Conservation (phyloP, 805 yeast species). For the Suhomyces pyralidae region DNA sequence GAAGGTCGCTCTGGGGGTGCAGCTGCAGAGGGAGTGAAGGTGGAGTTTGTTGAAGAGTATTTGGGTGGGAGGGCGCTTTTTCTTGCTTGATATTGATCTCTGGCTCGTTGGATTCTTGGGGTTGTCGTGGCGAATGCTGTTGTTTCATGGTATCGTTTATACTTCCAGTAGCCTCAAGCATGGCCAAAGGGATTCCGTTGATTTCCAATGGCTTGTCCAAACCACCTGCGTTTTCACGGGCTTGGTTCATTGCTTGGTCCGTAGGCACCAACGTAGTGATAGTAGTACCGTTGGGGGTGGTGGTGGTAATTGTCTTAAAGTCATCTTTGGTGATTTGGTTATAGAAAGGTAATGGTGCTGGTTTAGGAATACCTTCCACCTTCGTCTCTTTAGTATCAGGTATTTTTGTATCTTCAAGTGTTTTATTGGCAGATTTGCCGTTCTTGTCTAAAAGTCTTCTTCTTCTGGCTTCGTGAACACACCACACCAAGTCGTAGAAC, state of each 20-base stretch:
- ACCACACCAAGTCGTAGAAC: slow-evolving; percentile 90
- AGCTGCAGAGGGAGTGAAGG: slow-evolving; percentile 6
- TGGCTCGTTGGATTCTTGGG: neutral
- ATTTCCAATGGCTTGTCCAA: slow-evolving; percentile 53
- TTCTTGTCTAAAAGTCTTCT: slow-evolving; percentile 43
- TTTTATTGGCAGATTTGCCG: slow-evolving; percentile 7
- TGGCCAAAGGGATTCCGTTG: slow-evolving; percentile 64
- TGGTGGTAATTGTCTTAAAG: slow-evolving; percentile 77
- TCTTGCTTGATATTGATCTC: neutral
- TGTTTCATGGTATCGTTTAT: slow-evolving; percentile 23
- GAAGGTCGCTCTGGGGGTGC: slow-evolving; percentile 4
- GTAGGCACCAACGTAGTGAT: slow-evolving; percentile 87
- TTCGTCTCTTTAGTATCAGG: slow-evolving; percentile 6
- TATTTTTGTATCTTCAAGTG: slow-evolving; percentile 9
- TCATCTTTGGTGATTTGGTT: slow-evolving; percentile 88
- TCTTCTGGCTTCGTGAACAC: slow-evolving; percentile 90
- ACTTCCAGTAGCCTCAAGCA: slow-evolving; percentile 82
- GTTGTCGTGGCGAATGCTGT: neutral
- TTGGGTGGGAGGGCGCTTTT: neutral
- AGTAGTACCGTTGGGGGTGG: slow-evolving; percentile 91
- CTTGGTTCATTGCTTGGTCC: slow-evolving; percentile 65
- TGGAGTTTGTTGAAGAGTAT: slow-evolving; percentile 1
- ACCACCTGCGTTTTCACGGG: slow-evolving; percentile 57
- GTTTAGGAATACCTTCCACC: slow-evolving; percentile 24
- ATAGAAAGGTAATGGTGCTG: slow-evolving; percentile 82